phyloP scores from a whole-genome alignment of 192 early-diverging fungal genomes.

The Cetraspora pellucida region DNA sequence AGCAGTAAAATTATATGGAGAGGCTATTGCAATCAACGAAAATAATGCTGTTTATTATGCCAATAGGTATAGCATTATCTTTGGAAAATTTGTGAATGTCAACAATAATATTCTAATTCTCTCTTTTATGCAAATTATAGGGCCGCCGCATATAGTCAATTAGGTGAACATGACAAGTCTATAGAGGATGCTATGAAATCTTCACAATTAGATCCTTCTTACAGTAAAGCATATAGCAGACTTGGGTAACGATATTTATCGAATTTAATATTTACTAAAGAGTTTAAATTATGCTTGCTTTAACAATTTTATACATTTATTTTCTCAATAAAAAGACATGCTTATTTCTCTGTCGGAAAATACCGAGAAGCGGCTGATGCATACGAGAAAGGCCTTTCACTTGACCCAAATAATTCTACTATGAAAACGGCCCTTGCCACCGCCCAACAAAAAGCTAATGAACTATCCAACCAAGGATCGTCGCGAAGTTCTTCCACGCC shows the following conservation, averaged over 20 bases:
- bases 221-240: constrained; percentile 92
- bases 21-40: constrained; percentile 84
- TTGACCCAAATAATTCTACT: constrained; percentile 81
- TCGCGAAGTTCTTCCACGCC: constrained; percentile 28
- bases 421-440: constrained; percentile 77
- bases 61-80: constrained; percentile 69
- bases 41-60: constrained; percentile 95
- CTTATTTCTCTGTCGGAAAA: constrained; percentile 86
- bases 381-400: constrained; percentile 85
- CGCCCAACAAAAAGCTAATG: constrained; percentile 62
- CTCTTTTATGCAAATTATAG: constrained; percentile 43
- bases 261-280: neutral
- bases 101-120: neutral
- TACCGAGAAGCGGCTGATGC: constrained; percentile 85
- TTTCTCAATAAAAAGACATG: constrained; percentile 57
- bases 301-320: neutral
- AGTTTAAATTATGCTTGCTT: no score
- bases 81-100: neutral
- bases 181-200: constrained; percentile 87
- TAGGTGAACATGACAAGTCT: constrained; percentile 82
- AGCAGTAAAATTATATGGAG: constrained; percentile 87
- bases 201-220: constrained; percentile 81
- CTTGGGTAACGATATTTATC: constrained; percentile 62
- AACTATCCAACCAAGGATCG: constrained; percentile 10
- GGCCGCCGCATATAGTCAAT: constrained; percentile 93